phyloP scores from a whole-genome alignment of 2,329 filamentous ascomycete genomes.

The Fusarium odoratissimum region DNA sequence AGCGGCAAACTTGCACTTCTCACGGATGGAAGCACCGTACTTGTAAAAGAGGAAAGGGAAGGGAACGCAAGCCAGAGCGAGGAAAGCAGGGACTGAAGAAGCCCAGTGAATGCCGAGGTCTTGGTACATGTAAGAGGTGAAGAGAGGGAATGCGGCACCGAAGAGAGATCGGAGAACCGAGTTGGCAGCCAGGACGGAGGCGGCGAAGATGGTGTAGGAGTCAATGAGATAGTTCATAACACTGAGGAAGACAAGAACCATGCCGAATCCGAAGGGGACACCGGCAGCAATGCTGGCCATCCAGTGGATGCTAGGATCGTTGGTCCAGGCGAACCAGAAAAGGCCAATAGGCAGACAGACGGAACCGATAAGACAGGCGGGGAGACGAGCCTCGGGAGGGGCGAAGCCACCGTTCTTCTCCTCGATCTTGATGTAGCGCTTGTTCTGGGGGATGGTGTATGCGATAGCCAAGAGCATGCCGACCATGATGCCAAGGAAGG shows the following conservation, averaged over 20 bases:
- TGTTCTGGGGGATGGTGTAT: conserved; percentile 36
- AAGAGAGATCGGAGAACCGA: conserved; percentile 36
- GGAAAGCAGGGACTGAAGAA: conserved; percentile 33
- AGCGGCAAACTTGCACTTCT: conserved; percentile 39
- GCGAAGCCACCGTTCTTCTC: conserved; percentile 33
- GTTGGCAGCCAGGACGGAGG: conserved; percentile 34
- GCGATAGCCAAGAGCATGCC: conserved; percentile 32
- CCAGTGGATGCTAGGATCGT: conserved; percentile 62
- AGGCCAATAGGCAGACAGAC: conserved; percentile 50
- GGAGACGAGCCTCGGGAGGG: conserved; percentile 32
- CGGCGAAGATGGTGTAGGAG: conserved; percentile 39
- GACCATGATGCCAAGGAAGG: conserved; percentile 39
- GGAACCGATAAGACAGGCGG: conserved; percentile 26
- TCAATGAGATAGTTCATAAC: conserved; percentile 42
- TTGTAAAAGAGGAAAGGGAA: conserved; percentile 41
- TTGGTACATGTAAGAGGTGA: conserved; percentile 34
- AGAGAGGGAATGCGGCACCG: conserved; percentile 36
- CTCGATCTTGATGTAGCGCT: conserved; percentile 33
- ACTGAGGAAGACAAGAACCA: conserved; percentile 57
- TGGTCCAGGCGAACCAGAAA: conserved; percentile 72
- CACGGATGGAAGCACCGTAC: conserved; percentile 33
- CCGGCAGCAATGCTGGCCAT: conserved; percentile 56
- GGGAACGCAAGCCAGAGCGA: conserved; percentile 35
- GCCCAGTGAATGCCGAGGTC: conserved; percentile 39
- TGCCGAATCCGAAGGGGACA: conserved; percentile 63